phyloP scores from a whole-genome alignment of 169 alveolate species.

The Neospora caninum region DNA sequence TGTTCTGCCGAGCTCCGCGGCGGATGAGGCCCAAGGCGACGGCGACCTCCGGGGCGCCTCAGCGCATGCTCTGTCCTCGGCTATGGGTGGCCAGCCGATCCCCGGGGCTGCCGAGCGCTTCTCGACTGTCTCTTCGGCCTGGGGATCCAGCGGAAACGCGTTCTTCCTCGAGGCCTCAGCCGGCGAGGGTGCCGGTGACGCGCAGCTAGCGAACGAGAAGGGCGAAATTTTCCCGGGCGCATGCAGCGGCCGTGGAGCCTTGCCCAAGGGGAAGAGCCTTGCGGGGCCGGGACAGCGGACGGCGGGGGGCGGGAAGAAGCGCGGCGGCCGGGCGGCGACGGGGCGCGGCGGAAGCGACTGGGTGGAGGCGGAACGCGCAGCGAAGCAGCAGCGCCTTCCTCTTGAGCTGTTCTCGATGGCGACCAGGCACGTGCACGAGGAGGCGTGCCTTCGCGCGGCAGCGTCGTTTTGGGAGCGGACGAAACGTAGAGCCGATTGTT shows the following conservation, averaged over 20 bases:
- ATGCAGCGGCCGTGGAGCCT: background rate
- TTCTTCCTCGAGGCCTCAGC: background rate
- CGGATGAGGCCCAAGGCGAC: background rate
- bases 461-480: background rate
- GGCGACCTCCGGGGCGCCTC: background rate
- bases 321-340: slow-evolving; percentile 18
- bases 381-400: slow-evolving; percentile 24
- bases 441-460: background rate
- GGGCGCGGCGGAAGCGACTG: background rate
- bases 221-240: background rate
- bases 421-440: slow-evolving; percentile 19
- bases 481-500: too few species aligned
- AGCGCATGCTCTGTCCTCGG: background rate
- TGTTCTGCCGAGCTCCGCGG: background rate
- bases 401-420: slow-evolving; percentile 25
- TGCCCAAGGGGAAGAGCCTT: background rate
- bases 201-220: background rate
- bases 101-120: background rate
- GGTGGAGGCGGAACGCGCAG: background rate
- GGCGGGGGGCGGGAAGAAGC: slow-evolving; percentile 25
- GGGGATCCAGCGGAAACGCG: background rate
- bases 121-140: background rate
- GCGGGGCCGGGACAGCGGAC: background rate
- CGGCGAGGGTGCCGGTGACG: background rate
- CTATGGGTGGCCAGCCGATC: slow-evolving; percentile 22